Evolutionary conservation across 768 basidiomycete genomes (phyloP).

Genomic region (Boletus vermiculosoides): DNA sequence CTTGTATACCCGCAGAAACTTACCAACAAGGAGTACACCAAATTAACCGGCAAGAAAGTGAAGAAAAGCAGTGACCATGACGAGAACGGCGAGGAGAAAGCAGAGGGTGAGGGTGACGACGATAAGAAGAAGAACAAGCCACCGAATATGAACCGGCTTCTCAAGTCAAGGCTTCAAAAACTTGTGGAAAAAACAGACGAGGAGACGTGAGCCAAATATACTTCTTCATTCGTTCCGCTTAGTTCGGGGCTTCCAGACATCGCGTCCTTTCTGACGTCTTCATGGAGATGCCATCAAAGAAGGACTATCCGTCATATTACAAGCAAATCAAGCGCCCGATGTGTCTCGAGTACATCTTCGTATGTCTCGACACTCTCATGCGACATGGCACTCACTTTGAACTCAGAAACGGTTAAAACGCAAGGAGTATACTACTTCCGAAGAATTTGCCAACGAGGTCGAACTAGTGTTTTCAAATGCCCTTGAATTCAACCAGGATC

Average conservation of each 20-base stretch:
- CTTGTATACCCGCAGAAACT: conserved; percentile 41
- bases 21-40: conserved; percentile 44
- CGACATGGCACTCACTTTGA: neutral
- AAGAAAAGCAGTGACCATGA: conserved; percentile 40
- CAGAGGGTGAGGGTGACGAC: conserved; percentile 42
- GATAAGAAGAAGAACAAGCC: conserved; percentile 53
- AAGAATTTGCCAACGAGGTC: conserved; percentile 81
- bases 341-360: conserved; percentile 74
- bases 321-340: conserved; percentile 75
- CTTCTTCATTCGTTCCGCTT: conserved; percentile 1
- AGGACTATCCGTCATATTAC: conserved; percentile 79
- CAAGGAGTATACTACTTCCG: conserved; percentile 67
- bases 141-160: conserved; percentile 62
- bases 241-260: conserved; percentile 44
- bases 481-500: conserved; percentile 82
- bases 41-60: conserved; percentile 42
- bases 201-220: conserved; percentile 44
- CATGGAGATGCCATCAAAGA: conserved; percentile 80
- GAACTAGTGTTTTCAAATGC: conserved; percentile 92
- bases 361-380: conserved; percentile 38
- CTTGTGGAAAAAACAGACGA: conserved; percentile 71
- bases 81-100: conserved; percentile 40
- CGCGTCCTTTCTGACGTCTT: conserved; percentile 70
- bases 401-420: conserved; percentile 75
- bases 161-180: conserved; percentile 71